These are phyloP conservation scores for Claviceps arundinis DNA, from an alignment of 2,329 filamentous ascomycete genomes.

Conservation along the genomic window DNA sequence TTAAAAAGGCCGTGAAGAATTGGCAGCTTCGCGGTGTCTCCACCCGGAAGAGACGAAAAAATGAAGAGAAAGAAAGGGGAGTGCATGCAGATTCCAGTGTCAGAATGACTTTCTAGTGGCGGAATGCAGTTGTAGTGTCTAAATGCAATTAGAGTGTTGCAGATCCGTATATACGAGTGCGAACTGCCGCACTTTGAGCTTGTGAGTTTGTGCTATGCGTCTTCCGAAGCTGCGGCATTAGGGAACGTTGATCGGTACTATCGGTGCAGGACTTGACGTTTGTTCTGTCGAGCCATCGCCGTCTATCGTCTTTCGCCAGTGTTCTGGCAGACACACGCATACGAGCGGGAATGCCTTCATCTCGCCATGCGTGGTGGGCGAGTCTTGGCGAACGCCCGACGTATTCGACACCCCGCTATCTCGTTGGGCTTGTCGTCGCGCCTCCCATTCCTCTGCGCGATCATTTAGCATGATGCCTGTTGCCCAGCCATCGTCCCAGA, in stretches of 20 bases:
- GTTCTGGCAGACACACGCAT: slow-evolving; percentile 86
- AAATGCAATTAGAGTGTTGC: neutral
- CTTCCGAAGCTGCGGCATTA: neutral
- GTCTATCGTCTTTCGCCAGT: slow-evolving; percentile 95
- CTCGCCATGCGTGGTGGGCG: slow-evolving; percentile 56
- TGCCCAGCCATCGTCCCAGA: slow-evolving; percentile 99
- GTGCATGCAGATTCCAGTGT: no score
- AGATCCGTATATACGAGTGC: slow-evolving; percentile 3
- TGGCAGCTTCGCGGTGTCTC: neutral
- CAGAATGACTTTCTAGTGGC: no score
- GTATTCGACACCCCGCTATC: slow-evolving; percentile 89
- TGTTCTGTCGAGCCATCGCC: slow-evolving; percentile 63
- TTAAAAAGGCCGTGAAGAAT: neutral
- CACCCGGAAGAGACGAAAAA: neutral
- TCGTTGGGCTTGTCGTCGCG: slow-evolving; percentile 60
- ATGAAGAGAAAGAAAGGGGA: neutral
- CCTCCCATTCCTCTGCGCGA: slow-evolving; percentile 79
- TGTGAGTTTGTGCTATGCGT: neutral
- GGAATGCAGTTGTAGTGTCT: neutral
- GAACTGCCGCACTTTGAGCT: neutral
- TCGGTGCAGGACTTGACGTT: slow-evolving; percentile 29
- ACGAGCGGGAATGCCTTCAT: slow-evolving; percentile 97
- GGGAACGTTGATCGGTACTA: slow-evolving; percentile 1
- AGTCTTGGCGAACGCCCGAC: slow-evolving; percentile 47
- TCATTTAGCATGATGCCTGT: slow-evolving; percentile 78